phyloP scores from a whole-genome alignment of 1,284 basidiomycete species.

The Stygiomarasmius scandens region DNA sequence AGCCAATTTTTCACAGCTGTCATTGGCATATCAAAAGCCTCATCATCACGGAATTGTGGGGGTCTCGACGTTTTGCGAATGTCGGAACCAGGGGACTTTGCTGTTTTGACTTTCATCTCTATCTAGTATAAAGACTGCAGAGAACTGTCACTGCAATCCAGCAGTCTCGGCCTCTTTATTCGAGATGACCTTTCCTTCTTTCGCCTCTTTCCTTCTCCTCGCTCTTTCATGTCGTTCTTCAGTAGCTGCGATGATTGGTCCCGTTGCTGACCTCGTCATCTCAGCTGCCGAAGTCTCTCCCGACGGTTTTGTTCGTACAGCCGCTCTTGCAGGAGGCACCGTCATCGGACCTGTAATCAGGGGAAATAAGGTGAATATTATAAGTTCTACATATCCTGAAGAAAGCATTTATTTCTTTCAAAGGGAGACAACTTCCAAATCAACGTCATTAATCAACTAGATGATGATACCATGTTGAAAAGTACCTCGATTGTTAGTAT shows the following conservation, averaged over 20 bases:
- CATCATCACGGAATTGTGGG: background rate
- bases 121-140: background rate
- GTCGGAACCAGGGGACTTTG: background rate
- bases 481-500: conserved; percentile 28
- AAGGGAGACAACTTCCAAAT: conserved; percentile 28
- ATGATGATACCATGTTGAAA: conserved; percentile 27
- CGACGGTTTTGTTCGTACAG: conserved; percentile 19
- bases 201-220: conserved; percentile 1
- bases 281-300: conserved; percentile 18
- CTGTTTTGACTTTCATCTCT: no score
- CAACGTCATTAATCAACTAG: conserved; percentile 29
- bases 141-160: background rate
- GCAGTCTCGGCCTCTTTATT: background rate
- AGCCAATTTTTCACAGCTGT: background rate
- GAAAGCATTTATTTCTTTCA: background rate
- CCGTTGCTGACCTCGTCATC: conserved; percentile 13
- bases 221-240: background rate
- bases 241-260: conserved; percentile 9
- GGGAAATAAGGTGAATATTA: conserved; percentile 16
- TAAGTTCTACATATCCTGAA: background rate
- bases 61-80: background rate
- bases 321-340: conserved; percentile 9
- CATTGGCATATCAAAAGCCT: no score
- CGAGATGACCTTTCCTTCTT: conserved; percentile 5
- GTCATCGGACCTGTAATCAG: conserved; percentile 14